Evolutionary conservation across 2,329 filamentous ascomycete genomes (phyloP).

Genomic region (Aspergillus ochraceoroseus): DNA sequence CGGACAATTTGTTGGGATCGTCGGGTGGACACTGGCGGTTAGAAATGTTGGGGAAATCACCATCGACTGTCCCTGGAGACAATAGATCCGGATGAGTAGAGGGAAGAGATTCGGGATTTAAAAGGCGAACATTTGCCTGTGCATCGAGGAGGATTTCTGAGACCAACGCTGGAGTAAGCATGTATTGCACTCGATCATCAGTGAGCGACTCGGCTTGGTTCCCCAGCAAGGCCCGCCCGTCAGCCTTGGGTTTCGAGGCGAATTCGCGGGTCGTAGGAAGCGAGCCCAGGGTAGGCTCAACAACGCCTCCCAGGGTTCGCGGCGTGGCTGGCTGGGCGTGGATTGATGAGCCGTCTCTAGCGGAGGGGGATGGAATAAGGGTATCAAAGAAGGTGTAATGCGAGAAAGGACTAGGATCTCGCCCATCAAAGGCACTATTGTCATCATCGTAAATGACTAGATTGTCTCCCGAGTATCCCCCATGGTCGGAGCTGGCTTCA

Average conservation of each 20-base stretch:
- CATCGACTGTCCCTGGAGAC: neutral
- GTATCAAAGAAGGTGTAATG: conserved; percentile 39
- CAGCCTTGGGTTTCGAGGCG: conserved; percentile 24
- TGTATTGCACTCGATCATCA: conserved; percentile 19
- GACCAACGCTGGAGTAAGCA: conserved; percentile 37
- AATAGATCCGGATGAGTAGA: no score
- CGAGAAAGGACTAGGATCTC: conserved; percentile 33
- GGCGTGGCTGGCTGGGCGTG: conserved; percentile 17
- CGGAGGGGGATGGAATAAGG: conserved; percentile 23
- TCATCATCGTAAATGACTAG: conserved; percentile 40
- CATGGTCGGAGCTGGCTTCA: conserved; percentile 40
- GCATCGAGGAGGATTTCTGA: conserved; percentile 40
- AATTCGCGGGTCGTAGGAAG: conserved; percentile 28
- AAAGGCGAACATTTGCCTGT: conserved; percentile 23
- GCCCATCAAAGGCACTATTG: conserved; percentile 35
- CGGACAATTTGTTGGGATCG: conserved; percentile 20
- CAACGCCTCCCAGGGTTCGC: conserved; percentile 6
- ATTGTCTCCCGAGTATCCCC: conserved; percentile 35
- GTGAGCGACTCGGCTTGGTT: conserved; percentile 13
- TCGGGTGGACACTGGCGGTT: conserved; percentile 12
- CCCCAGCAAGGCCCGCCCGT: conserved; percentile 31
- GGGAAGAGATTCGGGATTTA: neutral
- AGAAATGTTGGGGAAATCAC: neutral
- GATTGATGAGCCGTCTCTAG: conserved; percentile 17
- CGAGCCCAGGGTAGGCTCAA: conserved; percentile 3